A percentile compares a stretch with the other conserved stretches of the same genome.
Conservation (phyloP, 2,329 filamentous ascomycete genomes). For the Stagonosporopsis rhizophila region DNA sequence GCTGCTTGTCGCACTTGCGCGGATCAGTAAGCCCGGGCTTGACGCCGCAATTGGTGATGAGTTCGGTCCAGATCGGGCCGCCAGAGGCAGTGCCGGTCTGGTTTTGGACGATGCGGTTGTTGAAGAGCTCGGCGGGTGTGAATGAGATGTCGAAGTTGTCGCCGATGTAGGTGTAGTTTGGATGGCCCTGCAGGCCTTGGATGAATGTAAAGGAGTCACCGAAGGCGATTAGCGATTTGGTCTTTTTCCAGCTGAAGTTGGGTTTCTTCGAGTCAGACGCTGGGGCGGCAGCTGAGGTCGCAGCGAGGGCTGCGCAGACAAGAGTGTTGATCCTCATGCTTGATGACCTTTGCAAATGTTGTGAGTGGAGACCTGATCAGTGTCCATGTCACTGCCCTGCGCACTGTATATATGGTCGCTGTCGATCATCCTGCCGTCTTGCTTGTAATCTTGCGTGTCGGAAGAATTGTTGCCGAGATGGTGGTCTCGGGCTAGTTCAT, state of each 20-base stretch:
- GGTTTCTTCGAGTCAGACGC: neutral
- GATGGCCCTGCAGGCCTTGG: slow-evolving; percentile 60
- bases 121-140: slow-evolving; percentile 53
- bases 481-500: slow-evolving; percentile 3
- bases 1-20: slow-evolving; percentile 54
- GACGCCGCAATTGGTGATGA: slow-evolving; percentile 60
- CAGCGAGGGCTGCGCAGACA: slow-evolving; percentile 5
- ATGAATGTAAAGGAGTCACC: slow-evolving; percentile 62
- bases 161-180: slow-evolving; percentile 64
- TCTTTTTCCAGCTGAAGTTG: slow-evolving; percentile 28
- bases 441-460: slow-evolving; percentile 1
- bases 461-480: slow-evolving; percentile 26
- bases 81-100: slow-evolving; percentile 57
- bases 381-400: neutral
- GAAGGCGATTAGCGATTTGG: slow-evolving; percentile 52
- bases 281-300: slow-evolving; percentile 5
- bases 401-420: slow-evolving; percentile 1
- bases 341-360: neutral
- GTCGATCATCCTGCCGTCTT: slow-evolving; percentile 1
- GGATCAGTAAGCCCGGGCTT: slow-evolving; percentile 54
- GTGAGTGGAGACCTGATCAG: neutral
- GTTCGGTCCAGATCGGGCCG: slow-evolving; percentile 64
- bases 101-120: slow-evolving; percentile 61
- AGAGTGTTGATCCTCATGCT: slow-evolving; percentile 21
- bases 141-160: slow-evolving; percentile 58